Evolutionary conservation across 2,329 filamentous ascomycete genomes (phyloP).

Genomic region (Stachybotrys chlorohalonatus): DNA sequence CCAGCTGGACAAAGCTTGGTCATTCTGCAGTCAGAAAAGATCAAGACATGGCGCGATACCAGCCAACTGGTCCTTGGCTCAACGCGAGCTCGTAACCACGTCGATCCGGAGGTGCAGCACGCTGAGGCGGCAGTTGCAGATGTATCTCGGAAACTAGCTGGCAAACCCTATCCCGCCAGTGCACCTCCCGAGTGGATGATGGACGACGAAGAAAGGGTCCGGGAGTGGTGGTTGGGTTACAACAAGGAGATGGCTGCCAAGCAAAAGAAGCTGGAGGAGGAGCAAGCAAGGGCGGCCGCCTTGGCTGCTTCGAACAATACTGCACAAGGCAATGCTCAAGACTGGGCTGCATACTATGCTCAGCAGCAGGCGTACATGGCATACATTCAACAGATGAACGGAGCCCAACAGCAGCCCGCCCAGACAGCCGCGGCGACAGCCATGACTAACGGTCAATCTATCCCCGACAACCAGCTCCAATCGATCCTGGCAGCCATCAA

Average conservation of each 20-base stretch:
- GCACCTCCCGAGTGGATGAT: conserved; percentile 45
- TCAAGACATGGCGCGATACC: conserved; percentile 32
- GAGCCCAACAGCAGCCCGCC: conserved; percentile 15
- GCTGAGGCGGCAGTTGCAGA: conserved; percentile 34
- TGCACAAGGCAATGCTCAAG: conserved; percentile 16
- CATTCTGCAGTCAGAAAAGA: conserved; percentile 33
- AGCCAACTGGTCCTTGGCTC: conserved; percentile 25
- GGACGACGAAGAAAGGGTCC: conserved; percentile 33
- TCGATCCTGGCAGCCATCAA: conserved; percentile 34
- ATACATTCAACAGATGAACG: conserved; percentile 29
- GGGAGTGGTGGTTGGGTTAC: conserved; percentile 45
- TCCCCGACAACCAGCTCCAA: conserved; percentile 30
- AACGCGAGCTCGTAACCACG: conserved; percentile 26
- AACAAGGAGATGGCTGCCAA: conserved; percentile 28
- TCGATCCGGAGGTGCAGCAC: conserved; percentile 31
- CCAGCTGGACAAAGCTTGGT: conserved; percentile 31
- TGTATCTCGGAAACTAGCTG: conserved; percentile 29
- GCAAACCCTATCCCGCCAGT: conserved; percentile 38
- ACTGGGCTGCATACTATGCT: conserved; percentile 32
- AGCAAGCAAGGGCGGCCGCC: conserved; percentile 17
- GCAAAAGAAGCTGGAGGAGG: conserved; percentile 29
- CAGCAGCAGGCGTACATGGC: conserved; percentile 33
- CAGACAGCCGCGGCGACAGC: conserved; percentile 12
- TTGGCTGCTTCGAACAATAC: conserved; percentile 8
- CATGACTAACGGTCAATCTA: conserved; percentile 8